Conservation (phyloP, 306 rosid species). For the Senna siamea region DNA sequence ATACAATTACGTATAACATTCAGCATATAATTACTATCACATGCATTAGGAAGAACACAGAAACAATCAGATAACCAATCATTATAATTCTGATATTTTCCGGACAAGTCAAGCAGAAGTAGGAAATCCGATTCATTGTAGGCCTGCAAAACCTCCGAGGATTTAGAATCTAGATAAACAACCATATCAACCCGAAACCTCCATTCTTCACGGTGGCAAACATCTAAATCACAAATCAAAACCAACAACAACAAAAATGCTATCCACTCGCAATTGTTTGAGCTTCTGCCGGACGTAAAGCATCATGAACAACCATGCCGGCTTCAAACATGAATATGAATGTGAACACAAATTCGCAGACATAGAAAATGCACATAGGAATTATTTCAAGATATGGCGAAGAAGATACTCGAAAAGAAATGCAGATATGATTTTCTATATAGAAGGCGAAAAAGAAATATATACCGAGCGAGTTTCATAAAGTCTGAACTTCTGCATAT, state of each 20-base stretch:
- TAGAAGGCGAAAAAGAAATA: conserved; percentile 22
- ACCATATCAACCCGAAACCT: conserved; percentile 3
- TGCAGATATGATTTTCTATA: too few relatives aligned
- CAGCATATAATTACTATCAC: not conserved
- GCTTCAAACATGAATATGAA: conserved; percentile 27
- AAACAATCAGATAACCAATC: not conserved
- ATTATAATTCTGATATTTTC: conserved; percentile 1
- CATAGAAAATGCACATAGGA: conserved; percentile 17
- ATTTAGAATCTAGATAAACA: conserved; percentile 32
- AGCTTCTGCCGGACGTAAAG: conserved; percentile 13
- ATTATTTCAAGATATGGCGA: too few relatives aligned
- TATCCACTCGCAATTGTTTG: conserved; percentile 8
- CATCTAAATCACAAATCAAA: conserved; percentile 22
- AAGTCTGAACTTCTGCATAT: conserved; percentile 93
- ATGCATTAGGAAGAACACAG: conserved; percentile 31
- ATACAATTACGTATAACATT: not conserved
- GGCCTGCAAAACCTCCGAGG: conserved; percentile 3
- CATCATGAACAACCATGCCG: not conserved
- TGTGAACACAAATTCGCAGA: not conserved
- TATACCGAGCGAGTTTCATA: conserved; percentile 93
- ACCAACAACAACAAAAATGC: not conserved
- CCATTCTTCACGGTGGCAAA: conserved; percentile 7
- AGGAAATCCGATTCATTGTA: conserved; percentile 2
- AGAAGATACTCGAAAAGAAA: too few relatives aligned
- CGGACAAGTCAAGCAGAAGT: conserved; percentile 26